phyloP scores from a whole-genome alignment of 2,329 filamentous ascomycete genomes.

The Fusarium mundagurra region DNA sequence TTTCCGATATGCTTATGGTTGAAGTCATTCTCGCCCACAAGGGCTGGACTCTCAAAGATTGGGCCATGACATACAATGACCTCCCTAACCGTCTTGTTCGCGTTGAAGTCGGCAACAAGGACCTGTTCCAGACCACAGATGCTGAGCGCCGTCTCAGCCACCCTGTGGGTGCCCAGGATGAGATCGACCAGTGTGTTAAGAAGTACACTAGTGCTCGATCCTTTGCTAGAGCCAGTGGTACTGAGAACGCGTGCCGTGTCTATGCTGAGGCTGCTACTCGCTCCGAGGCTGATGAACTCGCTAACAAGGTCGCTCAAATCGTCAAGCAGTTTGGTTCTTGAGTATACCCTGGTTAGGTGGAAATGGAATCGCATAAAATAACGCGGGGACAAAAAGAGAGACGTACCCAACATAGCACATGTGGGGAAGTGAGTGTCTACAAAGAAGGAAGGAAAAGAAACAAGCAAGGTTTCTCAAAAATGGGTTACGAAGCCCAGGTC shows the following conservation, averaged over 20 bases:
- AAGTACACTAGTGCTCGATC: slow-evolving; percentile 91
- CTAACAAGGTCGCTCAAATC: slow-evolving; percentile 81
- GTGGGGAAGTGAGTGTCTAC: not conserved
- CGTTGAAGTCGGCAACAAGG: slow-evolving; percentile 88
- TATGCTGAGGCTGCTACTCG: slow-evolving; percentile 94
- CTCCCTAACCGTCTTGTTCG: slow-evolving; percentile 95
- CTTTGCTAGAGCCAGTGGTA: slow-evolving; percentile 93
- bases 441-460: slow-evolving; percentile 4
- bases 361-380: slow-evolving; percentile 23
- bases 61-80: slow-evolving; percentile 92
- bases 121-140: slow-evolving; percentile 89
- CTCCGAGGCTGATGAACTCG: slow-evolving; percentile 90
- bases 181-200: slow-evolving; percentile 87
- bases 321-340: slow-evolving; percentile 67
- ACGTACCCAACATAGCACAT: not conserved
- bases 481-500: slow-evolving; percentile 9
- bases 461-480: slow-evolving; percentile 7
- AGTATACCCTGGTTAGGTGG: not conserved
- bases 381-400: not conserved
- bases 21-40: slow-evolving; percentile 97
- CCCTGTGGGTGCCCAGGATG: slow-evolving; percentile 80
- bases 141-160: slow-evolving; percentile 88
- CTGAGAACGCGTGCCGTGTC: slow-evolving; percentile 94
- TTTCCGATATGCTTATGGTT: slow-evolving; percentile 95
- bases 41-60: slow-evolving; percentile 87